Evolutionary conservation across 108 stramenopile species (phyloP).

Genomic region (Cylindrotheca fusiformis): DNA sequence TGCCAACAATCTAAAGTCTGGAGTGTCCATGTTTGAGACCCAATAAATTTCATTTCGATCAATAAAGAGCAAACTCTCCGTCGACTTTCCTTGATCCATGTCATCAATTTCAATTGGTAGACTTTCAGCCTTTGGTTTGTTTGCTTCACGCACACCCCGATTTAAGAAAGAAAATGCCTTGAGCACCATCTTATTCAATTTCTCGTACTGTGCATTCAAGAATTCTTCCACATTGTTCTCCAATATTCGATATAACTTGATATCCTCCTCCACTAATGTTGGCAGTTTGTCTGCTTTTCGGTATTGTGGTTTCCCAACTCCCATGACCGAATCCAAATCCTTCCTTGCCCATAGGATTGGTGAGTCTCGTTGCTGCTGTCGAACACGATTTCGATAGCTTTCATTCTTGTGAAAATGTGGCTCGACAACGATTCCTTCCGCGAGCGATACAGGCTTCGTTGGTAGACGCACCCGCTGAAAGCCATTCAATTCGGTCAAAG

Average conservation of each 20-base stretch:
- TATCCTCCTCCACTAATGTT: slow-evolving; percentile 40
- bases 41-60: slow-evolving; percentile 20
- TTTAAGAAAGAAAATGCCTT: neutral
- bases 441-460: slow-evolving; percentile 2
- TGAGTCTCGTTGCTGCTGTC: neutral
- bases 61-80: slow-evolving; percentile 11
- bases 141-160: neutral
- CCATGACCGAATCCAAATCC: neutral
- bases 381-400: neutral
- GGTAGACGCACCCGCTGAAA: slow-evolving; percentile 17
- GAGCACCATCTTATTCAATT: neutral
- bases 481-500: slow-evolving; percentile 18
- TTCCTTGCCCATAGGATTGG: slow-evolving; percentile 6
- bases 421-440: slow-evolving; percentile 26
- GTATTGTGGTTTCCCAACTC: neutral
- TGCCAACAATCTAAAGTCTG: slow-evolving; percentile 6
- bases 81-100: neutral
- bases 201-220: slow-evolving; percentile 18
- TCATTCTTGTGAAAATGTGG: slow-evolving; percentile 6
- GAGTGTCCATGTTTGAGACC: slow-evolving; percentile 5
- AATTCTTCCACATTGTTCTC: slow-evolving; percentile 37
- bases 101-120: neutral
- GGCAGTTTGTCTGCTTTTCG: slow-evolving; percentile 2
- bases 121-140: neutral
- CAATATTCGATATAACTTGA: slow-evolving; percentile 42